A percentile compares a stretch with the other conserved stretches of the same genome.
phyloP scores from a whole-genome alignment of 228 moss, liverwort and hornwort genomes.

The Sphagnum magellanicum region DNA sequence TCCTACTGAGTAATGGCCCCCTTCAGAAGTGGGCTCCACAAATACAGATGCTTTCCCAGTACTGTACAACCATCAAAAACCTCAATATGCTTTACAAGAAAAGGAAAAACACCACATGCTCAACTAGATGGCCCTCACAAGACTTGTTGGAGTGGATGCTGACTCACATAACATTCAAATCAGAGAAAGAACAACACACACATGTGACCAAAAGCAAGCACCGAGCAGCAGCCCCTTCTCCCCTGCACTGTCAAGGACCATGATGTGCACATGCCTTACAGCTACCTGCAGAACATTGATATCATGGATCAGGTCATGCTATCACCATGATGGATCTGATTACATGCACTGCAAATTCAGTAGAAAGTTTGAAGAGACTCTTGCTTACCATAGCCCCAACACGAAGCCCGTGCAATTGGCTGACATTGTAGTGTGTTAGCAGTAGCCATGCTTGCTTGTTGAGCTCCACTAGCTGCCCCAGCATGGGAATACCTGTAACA shows the following conservation, averaged over 20 bases:
- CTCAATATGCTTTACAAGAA: no score
- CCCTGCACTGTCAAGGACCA: slow-evolving; percentile 27
- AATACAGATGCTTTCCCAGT: no score
- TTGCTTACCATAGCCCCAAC: slow-evolving; percentile 63
- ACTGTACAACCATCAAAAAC: no score
- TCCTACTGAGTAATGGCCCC: no score
- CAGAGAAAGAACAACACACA: slow-evolving; percentile 54
- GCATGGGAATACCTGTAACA: slow-evolving; percentile 50
- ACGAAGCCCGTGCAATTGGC: slow-evolving; percentile 59
- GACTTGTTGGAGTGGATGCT: no score
- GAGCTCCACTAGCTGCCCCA: slow-evolving; percentile 45
- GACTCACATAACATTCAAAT: slow-evolving; percentile 37
- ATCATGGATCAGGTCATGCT: not conserved
- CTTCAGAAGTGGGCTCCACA: no score
- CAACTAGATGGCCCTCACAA: no score
- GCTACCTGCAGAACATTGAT: slow-evolving; percentile 38
- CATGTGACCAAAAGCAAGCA: slow-evolving; percentile 60
- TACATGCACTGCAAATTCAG: no score
- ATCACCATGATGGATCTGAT: not conserved
- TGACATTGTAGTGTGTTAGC: slow-evolving; percentile 50
- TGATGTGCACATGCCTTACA: slow-evolving; percentile 52
- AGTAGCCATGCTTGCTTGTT: slow-evolving; percentile 75
- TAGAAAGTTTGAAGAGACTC: no score
- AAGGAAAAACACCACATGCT: no score
- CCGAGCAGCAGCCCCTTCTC: slow-evolving; percentile 68